Conservation (phyloP, 441 rosid genomes). For the Metrosideros polymorpha region DNA sequence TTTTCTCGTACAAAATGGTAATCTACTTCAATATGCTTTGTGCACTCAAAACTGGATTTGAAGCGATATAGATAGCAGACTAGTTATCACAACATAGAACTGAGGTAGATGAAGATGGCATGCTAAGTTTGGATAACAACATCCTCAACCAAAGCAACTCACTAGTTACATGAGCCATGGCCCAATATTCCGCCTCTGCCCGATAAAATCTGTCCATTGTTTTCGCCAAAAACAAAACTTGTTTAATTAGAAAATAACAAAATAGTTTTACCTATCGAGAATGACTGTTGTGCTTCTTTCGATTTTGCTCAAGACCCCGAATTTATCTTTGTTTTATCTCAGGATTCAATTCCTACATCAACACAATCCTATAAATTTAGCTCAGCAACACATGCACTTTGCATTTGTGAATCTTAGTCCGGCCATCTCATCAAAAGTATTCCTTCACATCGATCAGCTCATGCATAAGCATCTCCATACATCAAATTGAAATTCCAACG, state of each 20-base stretch:
- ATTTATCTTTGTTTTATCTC: not conserved
- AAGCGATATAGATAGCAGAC: too few species aligned
- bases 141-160: too few species aligned
- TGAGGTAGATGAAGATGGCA: too few species aligned
- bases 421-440: not conserved
- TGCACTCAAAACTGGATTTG: too few species aligned
- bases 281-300: not conserved
- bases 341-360: not conserved
- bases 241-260: not conserved
- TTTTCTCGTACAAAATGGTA: too few species aligned
- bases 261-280: rapidly evolving
- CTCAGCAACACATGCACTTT: not conserved
- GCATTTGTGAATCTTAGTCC: not conserved
- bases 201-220: not conserved
- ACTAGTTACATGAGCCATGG: too few species aligned
- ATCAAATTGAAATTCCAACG: not conserved
- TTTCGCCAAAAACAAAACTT: too few species aligned
- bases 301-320: not conserved
- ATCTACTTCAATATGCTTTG: too few species aligned
- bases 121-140: too few species aligned
- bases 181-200: too few species aligned
- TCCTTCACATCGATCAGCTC: not conserved
- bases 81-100: too few species aligned
- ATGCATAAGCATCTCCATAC: not conserved
- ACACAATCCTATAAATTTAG: not conserved